These are phyloP conservation scores for Hagleromyces aurorensis DNA, from an alignment of 805 yeast genomes.

Conservation along the genomic window DNA sequence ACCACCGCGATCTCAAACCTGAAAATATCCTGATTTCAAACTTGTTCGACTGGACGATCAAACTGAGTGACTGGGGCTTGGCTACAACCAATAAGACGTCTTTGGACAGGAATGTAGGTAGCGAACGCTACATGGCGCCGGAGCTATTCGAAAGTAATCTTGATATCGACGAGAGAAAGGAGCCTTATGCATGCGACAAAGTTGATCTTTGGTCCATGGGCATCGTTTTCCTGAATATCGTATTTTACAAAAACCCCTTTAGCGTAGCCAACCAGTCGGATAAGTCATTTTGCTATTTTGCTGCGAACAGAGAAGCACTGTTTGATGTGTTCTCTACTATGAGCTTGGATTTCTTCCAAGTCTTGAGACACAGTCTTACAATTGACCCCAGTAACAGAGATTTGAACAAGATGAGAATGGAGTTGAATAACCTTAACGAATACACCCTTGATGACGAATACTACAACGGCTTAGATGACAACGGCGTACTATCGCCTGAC, in stretches of 20 bases:
- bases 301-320: slow-evolving; percentile 77
- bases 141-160: slow-evolving; percentile 59
- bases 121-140: slow-evolving; percentile 93
- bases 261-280: slow-evolving; percentile 73
- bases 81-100: slow-evolving; percentile 47
- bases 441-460: slow-evolving; percentile 81
- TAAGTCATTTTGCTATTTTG: slow-evolving; percentile 77
- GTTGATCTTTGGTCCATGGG: slow-evolving; percentile 90
- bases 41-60: slow-evolving; percentile 43
- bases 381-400: slow-evolving; percentile 84
- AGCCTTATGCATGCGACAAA: slow-evolving; percentile 67
- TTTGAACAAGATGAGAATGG: slow-evolving; percentile 49
- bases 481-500: too few relatives aligned
- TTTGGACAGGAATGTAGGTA: slow-evolving; percentile 77
- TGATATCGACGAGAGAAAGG: slow-evolving; percentile 35
- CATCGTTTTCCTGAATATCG: slow-evolving; percentile 68
- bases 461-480: slow-evolving; percentile 39
- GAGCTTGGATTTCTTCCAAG: slow-evolving; percentile 82
- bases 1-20: slow-evolving; percentile 76
- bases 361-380: slow-evolving; percentile 66
- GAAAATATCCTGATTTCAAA: slow-evolving; percentile 59
- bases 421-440: slow-evolving; percentile 49
- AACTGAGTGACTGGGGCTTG: slow-evolving; percentile 71
- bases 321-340: slow-evolving; percentile 88
- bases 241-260: slow-evolving; percentile 87